These are phyloP conservation scores for Suillus alpinus DNA, from an alignment of 768 basidiomycete genomes.

Conservation along the genomic window DNA sequence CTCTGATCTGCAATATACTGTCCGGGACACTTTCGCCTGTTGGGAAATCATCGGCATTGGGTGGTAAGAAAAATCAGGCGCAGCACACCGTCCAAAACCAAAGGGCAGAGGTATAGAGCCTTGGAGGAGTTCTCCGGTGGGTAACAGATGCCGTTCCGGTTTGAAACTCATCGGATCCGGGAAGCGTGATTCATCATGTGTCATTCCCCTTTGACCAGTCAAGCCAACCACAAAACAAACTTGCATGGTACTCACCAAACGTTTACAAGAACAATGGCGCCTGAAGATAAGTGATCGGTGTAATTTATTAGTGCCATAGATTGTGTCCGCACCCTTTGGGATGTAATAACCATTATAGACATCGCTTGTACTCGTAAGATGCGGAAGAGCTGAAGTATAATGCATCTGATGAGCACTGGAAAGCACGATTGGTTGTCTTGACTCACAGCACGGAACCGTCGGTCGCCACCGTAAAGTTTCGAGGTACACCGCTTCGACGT, in stretches of 20 bases:
- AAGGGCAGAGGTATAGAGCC: too few species aligned
- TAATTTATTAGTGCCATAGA: background rate
- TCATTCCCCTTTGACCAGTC: too few species aligned
- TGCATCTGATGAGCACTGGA: background rate
- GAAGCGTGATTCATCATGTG: too few species aligned
- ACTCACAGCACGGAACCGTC: slow-evolving; percentile 25
- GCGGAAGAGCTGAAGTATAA: slow-evolving; percentile 25
- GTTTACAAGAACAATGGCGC: slow-evolving; percentile 21
- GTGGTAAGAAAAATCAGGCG: too few species aligned
- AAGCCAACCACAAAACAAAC: too few species aligned
- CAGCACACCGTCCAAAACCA: too few species aligned
- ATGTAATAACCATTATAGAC: slow-evolving; percentile 30
- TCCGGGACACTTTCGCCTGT: too few species aligned
- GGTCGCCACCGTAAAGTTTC: slow-evolving; percentile 34
- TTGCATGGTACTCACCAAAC: slow-evolving; percentile 25
- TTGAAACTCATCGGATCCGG: too few species aligned
- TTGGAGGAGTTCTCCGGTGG: too few species aligned
- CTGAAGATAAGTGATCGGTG: slow-evolving; percentile 4
- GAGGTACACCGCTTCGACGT: slow-evolving; percentile 27
- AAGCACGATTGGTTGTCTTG: background rate
- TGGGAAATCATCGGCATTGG: too few species aligned
- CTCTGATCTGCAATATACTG: too few species aligned
- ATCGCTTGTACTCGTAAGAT: slow-evolving; percentile 20
- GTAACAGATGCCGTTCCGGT: too few species aligned
- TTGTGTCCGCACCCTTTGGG: slow-evolving; percentile 22